Percentiles rank a stretch among this genome's conserved stretches.
These are phyloP conservation scores for Cardiospermum halicacabum DNA, from an alignment of 345 rosid genomes.

Conservation along the genomic window DNA sequence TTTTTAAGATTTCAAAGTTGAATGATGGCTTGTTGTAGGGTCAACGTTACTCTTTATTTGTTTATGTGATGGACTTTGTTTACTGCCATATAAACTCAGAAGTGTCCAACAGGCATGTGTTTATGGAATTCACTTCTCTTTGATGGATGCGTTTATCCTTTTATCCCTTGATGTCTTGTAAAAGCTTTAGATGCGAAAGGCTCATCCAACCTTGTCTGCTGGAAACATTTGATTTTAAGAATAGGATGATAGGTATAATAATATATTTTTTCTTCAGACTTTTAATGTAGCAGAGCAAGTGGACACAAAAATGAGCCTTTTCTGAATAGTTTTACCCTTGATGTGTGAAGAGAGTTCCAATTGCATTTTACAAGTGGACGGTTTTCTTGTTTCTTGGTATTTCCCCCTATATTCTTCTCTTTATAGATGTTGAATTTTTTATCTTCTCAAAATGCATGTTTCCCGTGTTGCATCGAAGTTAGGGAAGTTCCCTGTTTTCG, in stretches of 20 bases:
- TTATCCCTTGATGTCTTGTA: background rate
- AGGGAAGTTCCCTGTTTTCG: background rate
- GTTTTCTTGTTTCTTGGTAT: background rate
- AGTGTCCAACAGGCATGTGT: background rate
- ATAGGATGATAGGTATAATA: background rate
- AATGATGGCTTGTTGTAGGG: too few relatives aligned
- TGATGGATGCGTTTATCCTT: background rate
- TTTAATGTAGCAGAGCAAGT: background rate
- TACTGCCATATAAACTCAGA: too few relatives aligned
- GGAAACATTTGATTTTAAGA: background rate
- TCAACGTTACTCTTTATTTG: too few relatives aligned
- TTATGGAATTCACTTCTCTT: background rate
- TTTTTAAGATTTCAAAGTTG: too few relatives aligned
- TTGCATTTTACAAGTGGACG: background rate
- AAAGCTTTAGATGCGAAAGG: background rate
- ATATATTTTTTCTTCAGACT: background rate
- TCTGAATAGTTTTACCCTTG: background rate
- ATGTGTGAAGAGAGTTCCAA: conserved; percentile 6
- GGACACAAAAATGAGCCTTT: background rate
- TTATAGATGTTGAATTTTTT: background rate
- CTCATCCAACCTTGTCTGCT: background rate
- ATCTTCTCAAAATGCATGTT: background rate
- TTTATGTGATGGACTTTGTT: too few relatives aligned
- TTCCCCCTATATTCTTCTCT: background rate
- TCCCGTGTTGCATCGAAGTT: background rate